Base-by-base conservation (phyloP, 305 asterid genomes). In the Fraxinus velutina region DNA sequence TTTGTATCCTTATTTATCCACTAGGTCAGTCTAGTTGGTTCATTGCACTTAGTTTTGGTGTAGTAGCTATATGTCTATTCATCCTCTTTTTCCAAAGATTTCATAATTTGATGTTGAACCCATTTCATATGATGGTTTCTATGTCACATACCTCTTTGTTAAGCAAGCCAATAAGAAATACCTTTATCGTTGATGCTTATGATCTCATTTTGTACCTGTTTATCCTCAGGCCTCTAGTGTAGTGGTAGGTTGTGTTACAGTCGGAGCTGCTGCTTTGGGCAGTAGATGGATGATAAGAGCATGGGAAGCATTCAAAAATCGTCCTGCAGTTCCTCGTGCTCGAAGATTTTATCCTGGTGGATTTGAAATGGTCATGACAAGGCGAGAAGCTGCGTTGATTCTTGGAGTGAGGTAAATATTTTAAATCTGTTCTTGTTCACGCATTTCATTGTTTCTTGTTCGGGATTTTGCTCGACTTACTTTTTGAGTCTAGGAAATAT, bases 311-410 rank as follows among this genome's bases (percentile, higher is more conserved):
- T 91, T 81, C 33, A 86, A 77, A 86, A 85, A 89, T 52, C 88
- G 88, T 1, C 89, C 92, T 22, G 27, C 29, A 9, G 85, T 82
- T 60, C 94, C 98, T 22, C 81, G 47, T n/a, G 79, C 85, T 32
- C 89, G 94, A 29, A 86, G 73, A 79, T 93, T 93, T 83, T 94
- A 92, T 79, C 89, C 90, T 1, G 98, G 97, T 5, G 97, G 98
- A 22, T 94, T 94, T 85, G 90, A 94, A 32, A 83, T 50, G 36
- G 87, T 64, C 84, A 92, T 94, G 97, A 92, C 92, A 2, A 89
- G 90, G 73, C 88, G 92, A 72, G 97, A 94, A 86, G 97, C 98
- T 0, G 95, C 98, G 4, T 81, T 90, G 78, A 92, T 94, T 85
- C 95, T 94, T 81, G 97, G 98, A 80, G 89, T 92, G 27, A 90